A percentile compares a stretch with the other conserved stretches of the same genome.
phyloP scores from a whole-genome alignment of 257 asterid species.

The Fraxinus pennsylvanica region DNA sequence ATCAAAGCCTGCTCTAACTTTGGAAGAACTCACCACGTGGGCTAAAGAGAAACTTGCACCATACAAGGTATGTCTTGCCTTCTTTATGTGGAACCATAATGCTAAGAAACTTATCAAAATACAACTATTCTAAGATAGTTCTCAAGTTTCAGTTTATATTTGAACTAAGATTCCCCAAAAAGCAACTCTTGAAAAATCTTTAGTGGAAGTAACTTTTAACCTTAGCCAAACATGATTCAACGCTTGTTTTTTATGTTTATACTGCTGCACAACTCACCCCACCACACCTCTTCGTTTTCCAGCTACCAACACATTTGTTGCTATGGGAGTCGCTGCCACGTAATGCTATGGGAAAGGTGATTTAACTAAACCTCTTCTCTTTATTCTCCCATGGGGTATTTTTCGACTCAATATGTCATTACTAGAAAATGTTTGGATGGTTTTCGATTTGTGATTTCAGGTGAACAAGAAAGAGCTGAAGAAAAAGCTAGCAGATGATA shows the following conservation, averaged over 20 bases:
- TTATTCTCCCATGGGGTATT: not conserved
- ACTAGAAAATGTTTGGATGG: not conserved
- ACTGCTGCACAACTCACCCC: not conserved
- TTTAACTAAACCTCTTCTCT: not conserved
- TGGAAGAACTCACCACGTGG: conserved; percentile 78
- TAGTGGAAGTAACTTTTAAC: not conserved
- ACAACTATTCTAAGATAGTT: not conserved
- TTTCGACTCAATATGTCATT: not conserved
- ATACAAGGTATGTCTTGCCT: conserved; percentile 62
- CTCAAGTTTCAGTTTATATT: not conserved
- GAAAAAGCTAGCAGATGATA: conserved; percentile 48
- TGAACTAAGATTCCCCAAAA: not conserved
- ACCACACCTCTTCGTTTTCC: conserved; percentile 13
- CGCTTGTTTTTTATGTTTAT: not conserved
- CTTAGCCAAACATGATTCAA: not conserved
- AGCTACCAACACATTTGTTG: conserved; percentile 75
- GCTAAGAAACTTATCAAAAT: not conserved
- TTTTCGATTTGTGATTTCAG: conserved; percentile 35
- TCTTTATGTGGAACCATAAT: not conserved
- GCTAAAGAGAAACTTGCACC: conserved; percentile 97
- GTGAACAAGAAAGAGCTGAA: conserved; percentile 88
- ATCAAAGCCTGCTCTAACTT: conserved; percentile 66
- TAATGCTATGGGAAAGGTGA: conserved; percentile 96
- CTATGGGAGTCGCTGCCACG: conserved; percentile 89
- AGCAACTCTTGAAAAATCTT: not conserved